phyloP scores from a whole-genome alignment of 345 rosid species.

The Clausena lansium region DNA sequence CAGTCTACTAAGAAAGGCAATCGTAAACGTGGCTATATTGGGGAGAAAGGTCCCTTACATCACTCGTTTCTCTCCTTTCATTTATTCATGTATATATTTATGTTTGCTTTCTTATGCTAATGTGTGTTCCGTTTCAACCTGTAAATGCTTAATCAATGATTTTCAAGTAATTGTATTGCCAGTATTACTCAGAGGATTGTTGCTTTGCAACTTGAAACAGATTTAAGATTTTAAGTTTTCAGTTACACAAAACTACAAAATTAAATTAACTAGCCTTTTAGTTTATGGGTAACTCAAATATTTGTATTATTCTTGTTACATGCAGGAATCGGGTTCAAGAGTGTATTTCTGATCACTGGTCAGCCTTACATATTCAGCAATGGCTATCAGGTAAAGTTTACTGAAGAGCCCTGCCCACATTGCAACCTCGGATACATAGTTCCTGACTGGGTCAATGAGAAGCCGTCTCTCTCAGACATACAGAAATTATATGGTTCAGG shows the following conservation, averaged over 20 bases:
- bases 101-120: no score
- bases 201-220: no score
- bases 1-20: conserved; percentile 64
- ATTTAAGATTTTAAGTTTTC: no score
- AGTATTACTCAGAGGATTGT: no score
- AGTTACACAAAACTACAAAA: no score
- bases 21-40: conserved; percentile 62
- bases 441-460: conserved; percentile 76
- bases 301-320: background rate
- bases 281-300: no score
- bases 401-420: conserved; percentile 58
- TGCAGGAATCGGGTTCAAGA: conserved; percentile 70
- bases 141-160: no score
- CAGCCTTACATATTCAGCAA: conserved; percentile 61
- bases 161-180: no score
- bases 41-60: conserved; percentile 57
- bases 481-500: conserved; percentile 44
- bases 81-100: no score
- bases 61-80: no score
- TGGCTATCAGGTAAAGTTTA: conserved; percentile 66
- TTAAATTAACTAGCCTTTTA: no score
- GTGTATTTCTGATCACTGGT: conserved; percentile 59
- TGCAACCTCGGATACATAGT: conserved; percentile 68
- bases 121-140: no score
- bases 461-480: conserved; percentile 44